A percentile compares a stretch with the other conserved stretches of the same genome.
These are phyloP conservation scores for Boletales sp. DNA, from an alignment of 768 basidiomycete genomes.

Conservation along the genomic window DNA sequence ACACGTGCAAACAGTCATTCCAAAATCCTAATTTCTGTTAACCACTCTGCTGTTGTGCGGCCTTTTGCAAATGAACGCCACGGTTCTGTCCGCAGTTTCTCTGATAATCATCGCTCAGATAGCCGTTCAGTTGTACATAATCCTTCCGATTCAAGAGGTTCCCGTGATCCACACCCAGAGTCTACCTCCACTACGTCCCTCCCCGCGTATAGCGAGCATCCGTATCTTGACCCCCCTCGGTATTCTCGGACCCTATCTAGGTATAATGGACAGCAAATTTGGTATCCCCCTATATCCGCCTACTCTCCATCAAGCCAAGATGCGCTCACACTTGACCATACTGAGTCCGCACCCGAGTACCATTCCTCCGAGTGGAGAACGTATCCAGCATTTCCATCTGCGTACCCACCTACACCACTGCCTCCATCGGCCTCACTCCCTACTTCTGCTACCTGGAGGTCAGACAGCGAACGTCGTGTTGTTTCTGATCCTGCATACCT, in stretches of 20 bases:
- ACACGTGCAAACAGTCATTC: slow-evolving; percentile 8
- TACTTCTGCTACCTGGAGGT: slow-evolving; percentile 7
- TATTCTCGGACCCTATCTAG: slow-evolving; percentile 22
- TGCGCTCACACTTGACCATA: slow-evolving; percentile 2
- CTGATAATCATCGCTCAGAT: slow-evolving; percentile 12
- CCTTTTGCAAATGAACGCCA: slow-evolving; percentile 8
- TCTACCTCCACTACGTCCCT: slow-evolving; percentile 19
- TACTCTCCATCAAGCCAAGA: slow-evolving; percentile 25
- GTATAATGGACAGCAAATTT: slow-evolving; percentile 43
- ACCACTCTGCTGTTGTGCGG: slow-evolving; percentile 5
- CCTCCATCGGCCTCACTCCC: slow-evolving; percentile 35
- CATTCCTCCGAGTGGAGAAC: slow-evolving; percentile 65
- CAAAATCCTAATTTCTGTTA: slow-evolving; percentile 11
- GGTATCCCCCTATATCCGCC: slow-evolving; percentile 56
- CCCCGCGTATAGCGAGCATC: slow-evolving; percentile 23
- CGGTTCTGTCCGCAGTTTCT: slow-evolving; percentile 16
- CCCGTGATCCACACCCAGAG: slow-evolving; percentile 10
- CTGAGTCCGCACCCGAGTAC: slow-evolving; percentile 30
- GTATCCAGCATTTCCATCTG: slow-evolving; percentile 74
- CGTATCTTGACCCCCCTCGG: slow-evolving; percentile 16
- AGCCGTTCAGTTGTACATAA: slow-evolving; percentile 1
- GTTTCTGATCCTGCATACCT: slow-evolving; percentile 17
- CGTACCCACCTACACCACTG: slow-evolving; percentile 72
- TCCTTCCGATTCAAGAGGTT: not conserved
- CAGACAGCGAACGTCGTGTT: not conserved